Base-by-base conservation (phyloP, 2,329 filamentous ascomycete genomes). In the Fusarium redolens region DNA sequence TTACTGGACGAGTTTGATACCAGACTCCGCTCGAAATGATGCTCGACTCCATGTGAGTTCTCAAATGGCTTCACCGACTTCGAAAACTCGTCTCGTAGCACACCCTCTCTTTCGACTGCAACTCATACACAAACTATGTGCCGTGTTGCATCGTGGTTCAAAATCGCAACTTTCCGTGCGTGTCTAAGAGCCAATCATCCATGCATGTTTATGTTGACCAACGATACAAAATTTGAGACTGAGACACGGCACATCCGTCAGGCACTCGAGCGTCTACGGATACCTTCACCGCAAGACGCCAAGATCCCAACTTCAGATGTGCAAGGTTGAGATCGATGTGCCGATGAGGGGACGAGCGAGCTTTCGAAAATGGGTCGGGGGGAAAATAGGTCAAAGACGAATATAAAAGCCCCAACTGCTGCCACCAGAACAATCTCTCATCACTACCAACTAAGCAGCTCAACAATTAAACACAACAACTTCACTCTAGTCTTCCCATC, bases 301-400 rank as follows among this genome's bases (percentile, higher is more conserved):
- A 35, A 18, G 0, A 1, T 31, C 17, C 18, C 8, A 30, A 11
- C 14, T 22, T 15, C 12, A 12, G 7, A 11, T 17, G 20, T 13
- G 14, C 6, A 18, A 18, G 7, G 17, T 18, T 30, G 25, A 20
- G 3, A 20, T 15, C 15, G 5, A 1, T 7, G 15, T 12, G 12
- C 17, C 3, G 30, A n/a, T 22, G 20, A 22, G 13, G 5, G 15
- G 3, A 30, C 3, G 11, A 18, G 5, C 4, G 10, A 6, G n/a
- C 15, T 2, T 9, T 10, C 4, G 8, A 30, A 20, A 30, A 7
- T 28, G 25, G 11, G 8, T 0, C 3, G 30, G 7, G 15, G 15
- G 4, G 4, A 13, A 33, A 1, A 18, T 10, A 5, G 3, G 11
- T 4, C 3, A n/a, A 15, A 1, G 7, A 30, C 4, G 10, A 7